phyloP scores from a whole-genome alignment of 805 yeast genomes.

The Suhomyces canberraensis region DNA sequence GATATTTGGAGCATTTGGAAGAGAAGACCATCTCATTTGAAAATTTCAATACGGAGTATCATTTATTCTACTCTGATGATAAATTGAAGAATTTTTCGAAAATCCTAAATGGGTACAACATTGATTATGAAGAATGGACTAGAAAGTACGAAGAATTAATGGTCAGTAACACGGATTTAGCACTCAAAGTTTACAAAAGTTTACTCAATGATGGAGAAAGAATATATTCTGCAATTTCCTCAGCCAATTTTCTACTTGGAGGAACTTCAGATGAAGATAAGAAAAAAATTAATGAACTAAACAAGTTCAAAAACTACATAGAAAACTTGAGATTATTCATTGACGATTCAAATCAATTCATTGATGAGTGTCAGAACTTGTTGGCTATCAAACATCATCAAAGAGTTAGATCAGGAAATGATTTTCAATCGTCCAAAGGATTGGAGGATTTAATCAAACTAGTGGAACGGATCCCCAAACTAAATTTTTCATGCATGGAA shows the following conservation, averaged over 20 bases:
- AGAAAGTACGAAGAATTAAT: constrained; percentile 41
- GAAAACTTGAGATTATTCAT: constrained; percentile 41
- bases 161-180: constrained; percentile 37
- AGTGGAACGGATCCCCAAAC: constrained; percentile 44
- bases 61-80: constrained; percentile 51
- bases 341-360: constrained; percentile 47
- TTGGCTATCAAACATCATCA: constrained; percentile 52
- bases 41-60: constrained; percentile 37
- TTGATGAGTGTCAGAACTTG: constrained; percentile 52
- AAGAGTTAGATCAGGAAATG: constrained; percentile 38
- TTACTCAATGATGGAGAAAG: constrained; percentile 56
- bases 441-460: constrained; percentile 36
- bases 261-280: constrained; percentile 2
- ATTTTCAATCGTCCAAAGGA: constrained; percentile 11
- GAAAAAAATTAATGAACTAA: constrained; percentile 9
- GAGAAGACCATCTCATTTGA: constrained; percentile 5
- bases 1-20: constrained; percentile 25
- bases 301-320: constrained; percentile 19
- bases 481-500: constrained; percentile 56
- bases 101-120: constrained; percentile 38
- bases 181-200: constrained; percentile 42
- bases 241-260: constrained; percentile 16
- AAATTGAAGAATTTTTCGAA: constrained; percentile 38
- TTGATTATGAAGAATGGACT: constrained; percentile 53
- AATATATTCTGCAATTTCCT: constrained; percentile 37